Evolutionary conservation across 2,329 filamentous ascomycete genomes (phyloP).

Genomic region (Sordariomycetes sp.): DNA sequence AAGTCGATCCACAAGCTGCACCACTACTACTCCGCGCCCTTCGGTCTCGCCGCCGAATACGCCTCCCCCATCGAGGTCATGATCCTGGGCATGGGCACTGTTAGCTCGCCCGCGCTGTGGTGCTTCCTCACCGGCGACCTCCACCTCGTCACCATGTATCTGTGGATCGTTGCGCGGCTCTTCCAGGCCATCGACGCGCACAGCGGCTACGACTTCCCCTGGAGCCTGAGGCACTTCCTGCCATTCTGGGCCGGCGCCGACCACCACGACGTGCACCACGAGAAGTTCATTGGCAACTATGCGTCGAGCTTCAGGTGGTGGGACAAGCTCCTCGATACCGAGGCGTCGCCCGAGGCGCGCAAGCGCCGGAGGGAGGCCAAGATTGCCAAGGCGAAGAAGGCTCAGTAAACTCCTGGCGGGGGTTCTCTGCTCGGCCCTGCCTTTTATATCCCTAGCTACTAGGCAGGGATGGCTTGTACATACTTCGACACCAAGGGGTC

Average conservation of each 20-base stretch:
- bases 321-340: conserved; percentile 90
- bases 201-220: conserved; percentile 97
- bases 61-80: conserved; percentile 96
- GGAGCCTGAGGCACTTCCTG: conserved; percentile 88
- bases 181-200: conserved; percentile 98
- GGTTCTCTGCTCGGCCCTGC: background rate
- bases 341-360: conserved; percentile 78
- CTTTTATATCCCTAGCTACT: background rate
- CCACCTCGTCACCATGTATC: conserved; percentile 95
- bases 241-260: conserved; percentile 97
- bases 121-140: conserved; percentile 74
- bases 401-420: conserved; percentile 38
- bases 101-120: conserved; percentile 75
- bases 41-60: conserved; percentile 93
- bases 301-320: conserved; percentile 98
- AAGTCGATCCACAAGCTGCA: conserved; percentile 98
- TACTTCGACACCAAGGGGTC: background rate
- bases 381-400: conserved; percentile 57
- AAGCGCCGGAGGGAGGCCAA: conserved; percentile 76
- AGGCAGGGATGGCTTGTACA: background rate
- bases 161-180: conserved; percentile 85
- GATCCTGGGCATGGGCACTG: conserved; percentile 79
- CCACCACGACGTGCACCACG: conserved; percentile 95
- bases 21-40: conserved; percentile 96
- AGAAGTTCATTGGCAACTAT: conserved; percentile 98